Conservation (phyloP, 371 early-diverging fungal species). For the Circinella umbellata region DNA sequence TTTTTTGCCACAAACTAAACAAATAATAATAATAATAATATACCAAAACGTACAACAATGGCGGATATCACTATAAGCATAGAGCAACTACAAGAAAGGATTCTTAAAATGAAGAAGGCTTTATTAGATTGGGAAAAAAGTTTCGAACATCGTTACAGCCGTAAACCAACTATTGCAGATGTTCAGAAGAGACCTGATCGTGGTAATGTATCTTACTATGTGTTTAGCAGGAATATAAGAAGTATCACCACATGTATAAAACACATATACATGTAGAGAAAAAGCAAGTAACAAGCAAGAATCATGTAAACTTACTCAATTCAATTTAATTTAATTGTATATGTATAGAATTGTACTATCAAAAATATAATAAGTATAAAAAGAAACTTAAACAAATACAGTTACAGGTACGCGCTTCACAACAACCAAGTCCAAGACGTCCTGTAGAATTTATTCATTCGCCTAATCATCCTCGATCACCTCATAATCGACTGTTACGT, state of each 20-base stretch:
- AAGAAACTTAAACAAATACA: constrained; percentile 2
- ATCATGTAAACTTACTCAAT: too few relatives aligned
- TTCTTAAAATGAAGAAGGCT: background rate
- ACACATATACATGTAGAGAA: too few relatives aligned
- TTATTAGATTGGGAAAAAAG: constrained; percentile 8
- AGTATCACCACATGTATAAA: too few relatives aligned
- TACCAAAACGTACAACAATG: background rate
- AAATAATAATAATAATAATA: background rate
- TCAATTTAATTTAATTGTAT: too few relatives aligned
- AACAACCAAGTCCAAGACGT: background rate
- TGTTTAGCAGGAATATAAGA: too few relatives aligned
- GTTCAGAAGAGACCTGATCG: constrained; percentile 6
- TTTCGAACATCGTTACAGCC: background rate
- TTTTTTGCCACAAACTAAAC: too few relatives aligned
- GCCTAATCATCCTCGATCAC: constrained; percentile 5
- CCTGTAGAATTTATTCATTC: constrained; percentile 5
- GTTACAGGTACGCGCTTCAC: too few relatives aligned
- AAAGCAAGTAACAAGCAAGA: too few relatives aligned
- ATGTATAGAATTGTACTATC: constrained; percentile 10
- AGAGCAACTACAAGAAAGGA: background rate
- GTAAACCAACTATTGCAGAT: constrained; percentile 12
- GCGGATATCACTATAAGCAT: background rate
- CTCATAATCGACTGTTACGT: background rate
- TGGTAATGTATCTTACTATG: background rate
- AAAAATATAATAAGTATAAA: constrained; percentile 8